Conservation (phyloP, 2,329 filamentous ascomycete genomes). For the Pseudogymnoascus sp. region DNA sequence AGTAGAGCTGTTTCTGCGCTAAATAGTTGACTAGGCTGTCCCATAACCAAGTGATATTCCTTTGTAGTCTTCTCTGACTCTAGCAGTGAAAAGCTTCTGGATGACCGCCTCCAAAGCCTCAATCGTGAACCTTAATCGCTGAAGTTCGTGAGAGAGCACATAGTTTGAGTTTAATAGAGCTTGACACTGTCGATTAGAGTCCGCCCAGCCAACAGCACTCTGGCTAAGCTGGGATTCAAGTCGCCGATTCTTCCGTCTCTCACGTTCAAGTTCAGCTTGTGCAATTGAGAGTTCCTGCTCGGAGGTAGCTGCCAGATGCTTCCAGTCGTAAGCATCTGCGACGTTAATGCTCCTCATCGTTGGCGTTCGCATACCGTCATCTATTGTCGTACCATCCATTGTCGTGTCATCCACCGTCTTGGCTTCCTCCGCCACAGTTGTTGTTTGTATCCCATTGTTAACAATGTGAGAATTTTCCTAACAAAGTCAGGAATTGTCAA, state of each 20-base stretch:
- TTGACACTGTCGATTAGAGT: constrained; percentile 1
- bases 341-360: constrained; percentile 15
- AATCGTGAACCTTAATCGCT: constrained; percentile 14
- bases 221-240: constrained; percentile 14
- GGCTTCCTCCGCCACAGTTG: too few species aligned
- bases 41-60: not conserved
- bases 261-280: constrained; percentile 13
- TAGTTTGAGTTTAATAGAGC: not conserved
- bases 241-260: constrained; percentile 14
- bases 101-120: constrained; percentile 19
- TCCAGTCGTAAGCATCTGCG: constrained; percentile 15
- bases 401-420: too few species aligned
- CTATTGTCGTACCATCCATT: not conserved
- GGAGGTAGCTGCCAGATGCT: constrained; percentile 13
- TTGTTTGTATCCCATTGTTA: too few species aligned
- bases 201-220: constrained; percentile 13
- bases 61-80: not conserved
- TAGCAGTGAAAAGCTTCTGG: constrained; percentile 1
- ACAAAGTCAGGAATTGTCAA: not conserved
- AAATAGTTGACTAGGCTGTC: not conserved
- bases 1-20: not conserved
- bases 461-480: not conserved
- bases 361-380: constrained; percentile 14
- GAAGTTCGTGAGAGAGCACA: constrained; percentile 11
- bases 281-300: constrained; percentile 15